Percentiles rank a stretch among this genome's conserved stretches.
Conservation (phyloP, 2,329 filamentous ascomycete species). For the Aschersonia sp. region DNA sequence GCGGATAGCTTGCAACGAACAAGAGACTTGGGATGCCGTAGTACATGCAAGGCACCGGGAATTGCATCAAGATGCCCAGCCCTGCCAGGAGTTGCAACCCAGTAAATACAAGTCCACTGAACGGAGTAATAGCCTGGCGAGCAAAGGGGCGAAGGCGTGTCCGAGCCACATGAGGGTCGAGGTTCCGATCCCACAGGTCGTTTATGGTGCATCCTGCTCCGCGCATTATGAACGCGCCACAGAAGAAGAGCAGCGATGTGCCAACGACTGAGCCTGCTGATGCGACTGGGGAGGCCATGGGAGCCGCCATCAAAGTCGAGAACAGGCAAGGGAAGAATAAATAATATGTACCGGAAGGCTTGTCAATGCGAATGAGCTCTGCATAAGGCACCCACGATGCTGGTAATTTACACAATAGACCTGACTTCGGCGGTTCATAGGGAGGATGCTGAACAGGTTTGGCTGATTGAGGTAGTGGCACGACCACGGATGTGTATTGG, state of each 20-base stretch:
- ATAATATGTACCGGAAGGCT: slow-evolving; percentile 70
- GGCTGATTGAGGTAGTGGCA: not conserved
- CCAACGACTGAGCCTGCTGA: slow-evolving; percentile 45
- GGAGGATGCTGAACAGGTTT: slow-evolving; percentile 6
- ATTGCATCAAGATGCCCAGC: slow-evolving; percentile 60
- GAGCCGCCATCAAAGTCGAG: slow-evolving; percentile 67
- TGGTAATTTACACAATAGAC: slow-evolving; percentile 57
- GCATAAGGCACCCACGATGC: slow-evolving; percentile 62
- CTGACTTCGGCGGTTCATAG: slow-evolving; percentile 59
- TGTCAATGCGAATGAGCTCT: slow-evolving; percentile 69
- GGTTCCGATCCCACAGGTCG: slow-evolving; percentile 78
- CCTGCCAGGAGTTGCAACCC: slow-evolving; percentile 61
- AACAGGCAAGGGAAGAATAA: slow-evolving; percentile 78
- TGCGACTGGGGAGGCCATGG: slow-evolving; percentile 47
- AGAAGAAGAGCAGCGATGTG: slow-evolving; percentile 56
- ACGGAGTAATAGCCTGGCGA: slow-evolving; percentile 59
- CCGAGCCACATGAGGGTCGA: slow-evolving; percentile 66
- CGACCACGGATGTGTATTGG: not conserved
- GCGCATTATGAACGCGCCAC: slow-evolving; percentile 71
- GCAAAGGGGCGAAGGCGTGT: slow-evolving; percentile 72
- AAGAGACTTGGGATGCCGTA: slow-evolving; percentile 65
- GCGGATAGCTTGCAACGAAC: slow-evolving; percentile 62
- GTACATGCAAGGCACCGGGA: slow-evolving; percentile 58
- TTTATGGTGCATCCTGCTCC: slow-evolving; percentile 83
- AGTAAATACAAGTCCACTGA: slow-evolving; percentile 59